These are phyloP conservation scores for Wickerhamomyces queroliae DNA, from an alignment of 805 yeast genomes.

Conservation along the genomic window DNA sequence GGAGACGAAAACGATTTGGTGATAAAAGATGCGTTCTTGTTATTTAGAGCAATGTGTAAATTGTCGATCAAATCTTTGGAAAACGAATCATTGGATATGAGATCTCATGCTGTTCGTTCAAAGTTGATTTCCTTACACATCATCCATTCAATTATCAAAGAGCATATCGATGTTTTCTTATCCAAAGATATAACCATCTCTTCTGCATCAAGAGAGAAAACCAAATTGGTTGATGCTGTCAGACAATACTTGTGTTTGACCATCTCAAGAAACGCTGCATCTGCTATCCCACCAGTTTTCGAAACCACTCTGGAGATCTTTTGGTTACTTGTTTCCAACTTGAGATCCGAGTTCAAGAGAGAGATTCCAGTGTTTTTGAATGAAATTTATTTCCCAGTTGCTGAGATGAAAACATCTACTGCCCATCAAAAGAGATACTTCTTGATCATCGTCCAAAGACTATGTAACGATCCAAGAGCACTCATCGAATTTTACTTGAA, in stretches of 20 bases:
- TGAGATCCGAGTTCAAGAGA: slow-evolving; percentile 82
- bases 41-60: slow-evolving; percentile 93
- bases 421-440: slow-evolving; percentile 89
- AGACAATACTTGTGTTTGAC: slow-evolving; percentile 80
- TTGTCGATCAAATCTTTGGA: slow-evolving; percentile 83
- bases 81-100: slow-evolving; percentile 69
- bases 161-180: slow-evolving; percentile 77
- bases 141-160: slow-evolving; percentile 77
- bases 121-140: slow-evolving; percentile 84
- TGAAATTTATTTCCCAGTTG: slow-evolving; percentile 90
- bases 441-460: slow-evolving; percentile 69
- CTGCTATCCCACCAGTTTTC: slow-evolving; percentile 85
- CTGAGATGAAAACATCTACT: slow-evolving; percentile 88
- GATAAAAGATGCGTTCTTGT: slow-evolving; percentile 86
- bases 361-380: slow-evolving; percentile 92
- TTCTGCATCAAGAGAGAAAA: slow-evolving; percentile 43
- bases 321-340: slow-evolving; percentile 79
- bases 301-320: slow-evolving; percentile 89
- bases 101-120: slow-evolving; percentile 89
- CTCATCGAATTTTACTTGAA: slow-evolving; percentile 89
- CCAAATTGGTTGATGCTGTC: slow-evolving; percentile 69
- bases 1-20: slow-evolving; percentile 58
- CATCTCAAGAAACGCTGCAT: slow-evolving; percentile 87
- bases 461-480: slow-evolving; percentile 85
- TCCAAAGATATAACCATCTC: slow-evolving; percentile 51